Percentiles rank a stretch among this genome's conserved stretches.
phyloP scores from a whole-genome alignment of 352 stramenopile species.

The Globisporangium rhizosaccharum region DNA sequence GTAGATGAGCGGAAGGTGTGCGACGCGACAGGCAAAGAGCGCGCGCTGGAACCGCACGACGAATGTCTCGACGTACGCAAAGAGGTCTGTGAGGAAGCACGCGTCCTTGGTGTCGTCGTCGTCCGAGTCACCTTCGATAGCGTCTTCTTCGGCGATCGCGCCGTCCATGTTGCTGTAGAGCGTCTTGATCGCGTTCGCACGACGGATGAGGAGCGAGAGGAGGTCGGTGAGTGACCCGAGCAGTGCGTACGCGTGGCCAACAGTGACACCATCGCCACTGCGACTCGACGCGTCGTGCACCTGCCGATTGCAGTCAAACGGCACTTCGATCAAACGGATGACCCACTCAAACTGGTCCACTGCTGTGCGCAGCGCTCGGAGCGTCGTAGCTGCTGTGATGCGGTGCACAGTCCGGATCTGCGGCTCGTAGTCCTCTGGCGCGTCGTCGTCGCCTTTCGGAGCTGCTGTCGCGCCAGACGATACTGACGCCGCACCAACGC shows the following conservation, averaged over 20 bases:
- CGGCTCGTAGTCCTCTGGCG: constrained; percentile 15
- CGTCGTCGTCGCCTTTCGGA: constrained; percentile 1
- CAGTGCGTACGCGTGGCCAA: constrained; percentile 43
- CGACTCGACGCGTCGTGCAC: not conserved
- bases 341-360: constrained; percentile 54
- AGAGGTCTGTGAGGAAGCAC: constrained; percentile 42
- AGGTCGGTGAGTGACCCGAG: constrained; percentile 46
- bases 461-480: not conserved
- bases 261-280: constrained; percentile 5
- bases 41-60: constrained; percentile 43
- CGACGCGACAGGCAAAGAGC: constrained; percentile 47
- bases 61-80: constrained; percentile 46
- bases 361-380: constrained; percentile 37
- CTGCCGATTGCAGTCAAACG: constrained; percentile 17
- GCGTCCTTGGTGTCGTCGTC: constrained; percentile 5
- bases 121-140: constrained; percentile 1
- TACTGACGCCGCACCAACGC: not conserved
- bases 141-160: constrained; percentile 18
- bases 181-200: constrained; percentile 37
- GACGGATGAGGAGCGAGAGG: constrained; percentile 52
- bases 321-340: constrained; percentile 33
- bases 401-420: constrained; percentile 34
- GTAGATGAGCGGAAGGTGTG: constrained; percentile 41
- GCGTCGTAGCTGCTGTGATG: constrained; percentile 29
- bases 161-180: constrained; percentile 20